Percentiles rank a stretch among this genome's conserved stretches.
phyloP scores from a whole-genome alignment of 129 eudicot species.

The Helichrysum umbraculigerum region DNA sequence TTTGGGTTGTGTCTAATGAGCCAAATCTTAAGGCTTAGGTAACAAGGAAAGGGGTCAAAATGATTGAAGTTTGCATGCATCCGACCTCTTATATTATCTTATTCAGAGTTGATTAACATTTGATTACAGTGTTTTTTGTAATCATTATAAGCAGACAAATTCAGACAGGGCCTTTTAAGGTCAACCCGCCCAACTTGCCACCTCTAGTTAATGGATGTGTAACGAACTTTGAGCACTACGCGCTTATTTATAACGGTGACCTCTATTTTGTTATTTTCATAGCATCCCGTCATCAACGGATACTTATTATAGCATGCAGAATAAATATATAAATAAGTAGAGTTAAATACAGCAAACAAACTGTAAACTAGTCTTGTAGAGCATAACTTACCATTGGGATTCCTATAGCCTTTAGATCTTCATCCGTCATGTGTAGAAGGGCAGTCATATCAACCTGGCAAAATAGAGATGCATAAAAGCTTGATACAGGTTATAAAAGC shows the following conservation, averaged over 20 bases:
- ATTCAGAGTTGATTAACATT: too few species aligned
- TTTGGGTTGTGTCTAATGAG: not conserved
- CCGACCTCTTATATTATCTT: not conserved
- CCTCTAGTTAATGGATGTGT: not conserved
- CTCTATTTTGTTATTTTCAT: not conserved
- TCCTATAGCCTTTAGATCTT: slow-evolving; percentile 87
- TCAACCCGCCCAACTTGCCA: not conserved
- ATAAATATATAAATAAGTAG: too few species aligned
- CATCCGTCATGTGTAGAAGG: slow-evolving; percentile 87
- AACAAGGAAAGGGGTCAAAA: not conserved
- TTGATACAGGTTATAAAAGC: not conserved
- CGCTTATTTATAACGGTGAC: not conserved
- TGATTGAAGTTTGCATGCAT: not conserved
- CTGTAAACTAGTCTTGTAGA: not conserved
- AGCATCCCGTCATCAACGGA: not conserved
- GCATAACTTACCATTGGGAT: slow-evolving; percentile 79
- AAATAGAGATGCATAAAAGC: slow-evolving; percentile 11
- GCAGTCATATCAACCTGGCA: slow-evolving; percentile 95
- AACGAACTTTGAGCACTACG: not conserved
- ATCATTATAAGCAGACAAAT: not conserved
- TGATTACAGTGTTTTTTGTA: not conserved
- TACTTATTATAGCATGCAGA: not conserved
- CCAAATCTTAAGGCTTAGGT: too few species aligned
- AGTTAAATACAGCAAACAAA: not conserved
- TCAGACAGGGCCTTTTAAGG: not conserved